Base-by-base conservation (phyloP, 768 basidiomycete genomes). In the Coprinopsis strossmayeri region DNA sequence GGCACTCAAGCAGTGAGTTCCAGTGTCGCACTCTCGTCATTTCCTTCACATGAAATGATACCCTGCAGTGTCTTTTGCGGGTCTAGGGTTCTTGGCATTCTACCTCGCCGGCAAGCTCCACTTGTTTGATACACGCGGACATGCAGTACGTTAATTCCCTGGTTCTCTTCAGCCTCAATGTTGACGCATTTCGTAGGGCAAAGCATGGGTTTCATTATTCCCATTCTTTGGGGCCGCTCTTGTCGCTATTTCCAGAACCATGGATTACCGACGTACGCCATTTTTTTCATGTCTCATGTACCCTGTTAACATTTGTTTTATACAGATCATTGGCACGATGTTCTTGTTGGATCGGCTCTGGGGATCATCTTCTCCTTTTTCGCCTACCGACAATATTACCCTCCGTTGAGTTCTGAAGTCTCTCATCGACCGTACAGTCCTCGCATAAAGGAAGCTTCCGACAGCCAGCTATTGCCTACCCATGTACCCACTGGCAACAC, bases 31-130 rank as follows among this genome's bases (percentile, higher is more conserved):
- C 17, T 21, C 15, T 50, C 41, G 18, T 20, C 13, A 40, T 49
- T 34, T 52, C 23, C 43, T 28, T 15, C 40, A 47, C 25, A 10
- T 41, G 21, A 10, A 45, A 39, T 55, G 40, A 30, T 32, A 52
- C 45, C 50, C 37, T 37, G 9, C 56, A 90, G 91, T 95, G 46
- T 91, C 93, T 0, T 97, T 95, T 61, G 90, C 92, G 4, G 95
- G 95, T 1, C 73, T 99, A 5, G 90, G 88, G 1, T 94, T 93
- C 67, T 71, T 98, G 34, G 71, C 86, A 1, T 84, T 89, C 54
- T 98, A 96, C 62, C 67, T 94, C 4, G 87, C 90, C 10, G 96
- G 94, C 2, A 97, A 98, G 64, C 68, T 95, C 57, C 93, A 94
- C 59, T 68, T 98, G 3, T 95, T 92, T 53, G 92, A 96, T 61